Conservation (phyloP, 257 asterid species). For the Nicotiana tabacum region DNA sequence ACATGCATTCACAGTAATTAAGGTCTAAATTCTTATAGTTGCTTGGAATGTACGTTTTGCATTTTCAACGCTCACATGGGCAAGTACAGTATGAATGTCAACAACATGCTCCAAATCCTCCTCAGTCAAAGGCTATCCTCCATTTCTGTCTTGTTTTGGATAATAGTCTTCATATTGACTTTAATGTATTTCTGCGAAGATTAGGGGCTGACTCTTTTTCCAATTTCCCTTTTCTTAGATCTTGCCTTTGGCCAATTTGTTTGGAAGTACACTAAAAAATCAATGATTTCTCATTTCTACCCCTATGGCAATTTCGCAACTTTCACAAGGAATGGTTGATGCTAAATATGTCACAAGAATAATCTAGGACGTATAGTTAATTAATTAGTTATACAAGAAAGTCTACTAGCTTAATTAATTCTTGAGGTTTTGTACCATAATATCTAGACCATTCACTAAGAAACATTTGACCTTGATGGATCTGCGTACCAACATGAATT, state of each 20-base stretch:
- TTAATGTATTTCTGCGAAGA: not conserved
- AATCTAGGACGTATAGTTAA: not conserved
- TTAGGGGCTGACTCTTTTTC: not conserved
- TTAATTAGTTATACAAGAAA: not conserved
- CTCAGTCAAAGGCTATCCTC: not conserved
- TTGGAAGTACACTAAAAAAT: not conserved
- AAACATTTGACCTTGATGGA: too few relatives aligned
- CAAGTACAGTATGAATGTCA: slow-evolving; percentile 9
- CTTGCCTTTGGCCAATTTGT: not conserved
- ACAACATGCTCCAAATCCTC: not conserved
- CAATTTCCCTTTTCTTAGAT: not conserved
- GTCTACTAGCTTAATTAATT: not conserved
- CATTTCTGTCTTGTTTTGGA: not conserved
- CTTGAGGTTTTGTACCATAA: not conserved
- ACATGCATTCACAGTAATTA: not conserved
- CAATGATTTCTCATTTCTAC: not conserved
- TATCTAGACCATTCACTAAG: too few relatives aligned
- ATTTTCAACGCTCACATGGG: slow-evolving; percentile 20
- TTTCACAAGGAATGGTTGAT: not conserved
- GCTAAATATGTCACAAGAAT: not conserved
- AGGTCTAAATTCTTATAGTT: not conserved
- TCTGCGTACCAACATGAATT: too few relatives aligned
- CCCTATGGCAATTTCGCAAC: not conserved
- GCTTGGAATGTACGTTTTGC: not conserved
- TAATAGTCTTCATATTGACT: not conserved